Conservation (phyloP, 768 basidiomycete species). For the Chalciporus pseudorubinellus region DNA sequence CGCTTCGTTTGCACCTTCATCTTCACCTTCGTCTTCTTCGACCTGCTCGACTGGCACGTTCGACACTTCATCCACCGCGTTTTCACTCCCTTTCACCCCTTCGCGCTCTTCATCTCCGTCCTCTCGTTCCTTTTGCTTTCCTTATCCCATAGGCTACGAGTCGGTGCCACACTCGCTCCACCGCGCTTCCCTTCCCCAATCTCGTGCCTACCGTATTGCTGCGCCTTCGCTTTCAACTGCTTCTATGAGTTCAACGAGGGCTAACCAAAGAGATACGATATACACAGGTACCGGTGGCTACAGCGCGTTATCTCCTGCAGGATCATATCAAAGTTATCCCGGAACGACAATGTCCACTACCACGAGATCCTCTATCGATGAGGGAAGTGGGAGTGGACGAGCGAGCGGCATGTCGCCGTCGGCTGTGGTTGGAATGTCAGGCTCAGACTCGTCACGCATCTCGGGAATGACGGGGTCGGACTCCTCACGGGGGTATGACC, state of each 20-base stretch:
- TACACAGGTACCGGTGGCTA: conserved; percentile 17
- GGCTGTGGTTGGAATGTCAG: conserved; percentile 2
- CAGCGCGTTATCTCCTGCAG: conserved; percentile 20
- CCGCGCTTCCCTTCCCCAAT: background rate
- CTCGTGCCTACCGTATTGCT: background rate
- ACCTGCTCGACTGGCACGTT: background rate
- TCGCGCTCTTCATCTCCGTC: background rate
- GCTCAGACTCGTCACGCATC: conserved; percentile 9
- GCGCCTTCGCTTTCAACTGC: background rate
- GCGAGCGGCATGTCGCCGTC: conserved; percentile 14
- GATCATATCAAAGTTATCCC: conserved; percentile 23
- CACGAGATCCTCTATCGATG: conserved; percentile 21
- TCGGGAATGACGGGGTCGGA: conserved; percentile 5
- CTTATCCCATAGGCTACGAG: background rate
- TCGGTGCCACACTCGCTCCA: background rate
- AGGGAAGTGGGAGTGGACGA: conserved; percentile 7
- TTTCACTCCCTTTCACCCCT: conserved; percentile 1
- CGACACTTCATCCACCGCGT: conserved; percentile 5
- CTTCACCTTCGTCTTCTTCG: conserved; percentile 1
- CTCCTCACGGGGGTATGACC: background rate
- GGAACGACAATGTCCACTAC: conserved; percentile 18
- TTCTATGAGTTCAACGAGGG: background rate
- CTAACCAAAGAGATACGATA: conserved; percentile 9
- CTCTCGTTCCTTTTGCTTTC: background rate
- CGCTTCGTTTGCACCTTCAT: background rate